Evolutionary conservation across 2,329 filamentous ascomycete genomes (phyloP), one percentile per base, ranked within the genome.

Genomic region (Bertia moriformis): DNA sequence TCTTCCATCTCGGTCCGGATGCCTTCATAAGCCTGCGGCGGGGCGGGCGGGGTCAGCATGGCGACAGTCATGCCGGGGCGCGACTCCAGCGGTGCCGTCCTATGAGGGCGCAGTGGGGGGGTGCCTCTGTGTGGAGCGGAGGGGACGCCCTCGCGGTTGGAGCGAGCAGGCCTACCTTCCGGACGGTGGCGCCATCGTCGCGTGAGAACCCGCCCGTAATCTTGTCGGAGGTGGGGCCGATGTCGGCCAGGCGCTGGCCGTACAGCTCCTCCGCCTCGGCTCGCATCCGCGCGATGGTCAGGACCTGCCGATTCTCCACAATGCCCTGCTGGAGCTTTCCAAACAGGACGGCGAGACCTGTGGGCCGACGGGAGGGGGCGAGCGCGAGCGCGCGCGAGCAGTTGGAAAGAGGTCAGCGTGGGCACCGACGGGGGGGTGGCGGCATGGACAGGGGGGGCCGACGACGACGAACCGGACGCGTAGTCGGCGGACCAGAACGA

Each of bases 271-370:
- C 91, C 39, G 91, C 89, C 55, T 96, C 91, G 49, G 91, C 89
- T 61, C 91, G 85, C 79, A 96, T 73, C 43, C 84, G 85, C 46
- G 91, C 87, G 53, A 98, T 77, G 27, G 83, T 91, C 46, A 98
- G 67, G 44, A 98, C 71, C 62, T 98, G 91, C 52, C 89, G 83
- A 60, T 98, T 93, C 62, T 98, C 91, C 50, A 88, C 73, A 42
- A 93, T 82, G 44, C 91, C 91, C 61, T 98, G 91, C 60, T 96
- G 88, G 41, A 98, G 79, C 69, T 98, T 98, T 58, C 78, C 78
- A 55, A 98, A 98, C 47, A 98, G 73, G 46, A 96, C 87, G 41
- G 88, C 88, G 48, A 98, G 74, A 45, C 91, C 78, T 80, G 32
- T 17, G 27, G 15, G n/a, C n/a, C n/a, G n/a, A n/a, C n/a, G n/a